Evolutionary conservation across 2,329 filamentous ascomycete genomes (phyloP), one percentile per base, ranked within the genome.

Genomic region (Ceratocystiopsis sp.): DNA sequence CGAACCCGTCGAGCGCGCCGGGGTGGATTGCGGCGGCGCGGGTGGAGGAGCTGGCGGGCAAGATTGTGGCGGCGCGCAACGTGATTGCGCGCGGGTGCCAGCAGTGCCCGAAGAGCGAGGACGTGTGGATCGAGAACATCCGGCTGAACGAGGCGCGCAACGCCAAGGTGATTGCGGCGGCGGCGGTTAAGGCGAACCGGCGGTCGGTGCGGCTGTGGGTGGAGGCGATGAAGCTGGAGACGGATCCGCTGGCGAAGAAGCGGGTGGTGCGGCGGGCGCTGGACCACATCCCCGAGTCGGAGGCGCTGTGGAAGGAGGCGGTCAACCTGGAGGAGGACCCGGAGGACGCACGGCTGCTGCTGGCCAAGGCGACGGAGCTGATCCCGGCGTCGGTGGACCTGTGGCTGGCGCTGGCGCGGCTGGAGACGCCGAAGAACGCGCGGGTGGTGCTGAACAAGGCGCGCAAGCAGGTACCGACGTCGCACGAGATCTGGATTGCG

Each of bases 231-330:
- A 84, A 85, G 50, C 65, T 98, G 19, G 91, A 98, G 59, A 76
- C 77, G 9, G 81, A 94, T 40, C 65, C 76, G 1, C 74, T 80
- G 46, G 84, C 85, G 12, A 93, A 93, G 62, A 96, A 96, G 63
- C 79, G 86, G 55, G 91, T 98, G 9, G 77, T 95, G 33, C 75
- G 87, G 44, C 84, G 93, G 56, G 93, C 91, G 0, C 69, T 98
- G 38, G 84, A 96, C 53, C 80, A 94, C 54, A 83, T 95, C 36
- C 87, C 87, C 1, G 85, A 94, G 55, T 96, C 89, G 0, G 91
- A 96, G 40, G 80, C 84, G 37, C 72, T 98, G n/a, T 98, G 91
- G 91, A 98, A 96, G 58, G 86, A 93, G 57, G 81, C 89, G 6
- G 89, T 98, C 49, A 96, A 96, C 52, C 65, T 96, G 44, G 91